phyloP scores from a whole-genome alignment of 1,284 basidiomycete species.

The Lentinus polychrous region DNA sequence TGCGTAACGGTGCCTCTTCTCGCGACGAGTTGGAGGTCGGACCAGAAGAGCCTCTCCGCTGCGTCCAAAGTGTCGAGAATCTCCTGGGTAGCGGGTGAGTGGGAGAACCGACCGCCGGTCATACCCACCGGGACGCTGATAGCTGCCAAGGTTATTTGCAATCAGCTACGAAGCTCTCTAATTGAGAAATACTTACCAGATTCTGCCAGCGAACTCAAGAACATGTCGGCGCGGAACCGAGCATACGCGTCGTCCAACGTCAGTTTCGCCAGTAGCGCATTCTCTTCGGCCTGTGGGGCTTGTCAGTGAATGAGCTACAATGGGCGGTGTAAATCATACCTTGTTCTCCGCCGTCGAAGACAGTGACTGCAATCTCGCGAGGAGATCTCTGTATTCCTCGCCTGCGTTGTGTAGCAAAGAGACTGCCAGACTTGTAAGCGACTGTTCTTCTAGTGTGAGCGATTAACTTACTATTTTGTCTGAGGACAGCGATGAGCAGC shows the following conservation, averaged over 20 bases:
- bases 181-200: slow-evolving; percentile 51
- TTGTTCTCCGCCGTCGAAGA: slow-evolving; percentile 51
- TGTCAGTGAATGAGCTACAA: neutral
- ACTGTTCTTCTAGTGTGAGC: slow-evolving; percentile 7
- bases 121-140: slow-evolving; percentile 82
- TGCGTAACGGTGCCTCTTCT: slow-evolving; percentile 59
- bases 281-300: slow-evolving; percentile 56
- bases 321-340: slow-evolving; percentile 29
- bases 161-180: neutral
- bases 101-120: slow-evolving; percentile 36
- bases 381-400: slow-evolving; percentile 46
- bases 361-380: slow-evolving; percentile 55
- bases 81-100: slow-evolving; percentile 45
- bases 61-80: slow-evolving; percentile 55
- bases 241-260: slow-evolving; percentile 70
- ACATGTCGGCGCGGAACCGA: slow-evolving; percentile 78
- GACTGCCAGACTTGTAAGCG: slow-evolving; percentile 35
- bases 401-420: slow-evolving; percentile 67
- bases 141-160: slow-evolving; percentile 42
- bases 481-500: slow-evolving; percentile 59
- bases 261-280: slow-evolving; percentile 65
- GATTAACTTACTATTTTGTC: slow-evolving; percentile 60
- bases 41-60: slow-evolving; percentile 67
- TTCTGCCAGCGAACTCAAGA: slow-evolving; percentile 80
- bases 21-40: slow-evolving; percentile 52